Evolutionary conservation across 805 yeast species (phyloP), one percentile per base, ranked within the genome.

Genomic region (Clavispora santaluciae): DNA sequence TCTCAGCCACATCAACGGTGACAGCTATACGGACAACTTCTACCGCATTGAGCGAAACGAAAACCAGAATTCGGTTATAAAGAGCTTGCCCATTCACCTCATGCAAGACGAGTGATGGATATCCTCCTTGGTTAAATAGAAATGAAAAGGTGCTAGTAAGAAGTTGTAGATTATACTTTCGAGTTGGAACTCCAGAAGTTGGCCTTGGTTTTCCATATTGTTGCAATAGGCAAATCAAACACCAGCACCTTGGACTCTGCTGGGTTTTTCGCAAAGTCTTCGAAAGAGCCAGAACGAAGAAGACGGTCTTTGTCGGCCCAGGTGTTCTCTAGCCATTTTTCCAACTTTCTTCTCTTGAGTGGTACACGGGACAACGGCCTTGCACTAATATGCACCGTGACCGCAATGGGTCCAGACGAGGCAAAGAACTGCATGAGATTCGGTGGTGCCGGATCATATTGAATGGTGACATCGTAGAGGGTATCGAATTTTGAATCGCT

Each of bases 21-120:
- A 82, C 16, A 76, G 79, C 42, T 89, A 86, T 56, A 81, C 95
- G 9, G 96, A 88, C 57, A 89, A 85, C 57, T 93, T 86, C 61
- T 93, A 83, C 63, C 73, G 85, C 45, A 81, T 93, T 12, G 76
- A 76, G 49, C 73, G 99, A 57, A 88, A 89, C 60, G 85, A 82
- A 42, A 73, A 85, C 41, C 93, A 89, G 54, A 81, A 81, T 47
- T 86, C 96, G 2, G 77, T 79, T 40, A 91, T 93, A 37, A 79
- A 58, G 40, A 64, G 72, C 42, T 55, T 68, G 41, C 74, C 74
- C 2, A 68, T 70, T 17, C 62, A 59, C 41, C 57, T 60, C 36
- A 67, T 68, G 41, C 68, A 63, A 38, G 68, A 60, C 22, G 61
- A 54, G 33, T 61, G 42, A 40, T 26, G 2, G 10, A 7, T 10